These are phyloP conservation scores for Trametes gibbosa DNA, from an alignment of 768 basidiomycete species.

Conservation along the genomic window DNA sequence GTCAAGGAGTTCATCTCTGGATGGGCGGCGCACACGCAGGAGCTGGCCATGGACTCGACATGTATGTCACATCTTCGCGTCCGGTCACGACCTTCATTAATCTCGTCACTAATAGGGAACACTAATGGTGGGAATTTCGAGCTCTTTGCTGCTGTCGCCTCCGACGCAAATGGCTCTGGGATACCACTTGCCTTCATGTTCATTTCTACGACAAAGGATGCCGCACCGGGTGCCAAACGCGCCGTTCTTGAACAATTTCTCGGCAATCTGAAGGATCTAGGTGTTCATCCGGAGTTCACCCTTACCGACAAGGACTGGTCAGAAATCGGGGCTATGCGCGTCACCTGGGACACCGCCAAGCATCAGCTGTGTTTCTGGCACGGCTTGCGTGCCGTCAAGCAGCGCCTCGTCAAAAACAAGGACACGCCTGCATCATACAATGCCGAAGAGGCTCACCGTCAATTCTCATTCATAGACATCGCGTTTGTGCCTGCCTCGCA, in stretches of 20 bases:
- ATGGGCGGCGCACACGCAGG: constrained; percentile 10
- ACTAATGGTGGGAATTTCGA: constrained; percentile 35
- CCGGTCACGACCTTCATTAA: background rate
- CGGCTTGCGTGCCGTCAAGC: background rate
- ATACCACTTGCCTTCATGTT: constrained; percentile 34
- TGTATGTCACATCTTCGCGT: background rate
- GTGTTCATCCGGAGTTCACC: constrained; percentile 25
- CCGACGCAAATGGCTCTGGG: constrained; percentile 32
- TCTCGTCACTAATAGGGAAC: constrained; percentile 25
- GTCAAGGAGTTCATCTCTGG: constrained; percentile 5
- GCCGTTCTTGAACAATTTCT: constrained; percentile 27
- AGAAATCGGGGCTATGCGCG: constrained; percentile 34
- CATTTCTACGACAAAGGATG: constrained; percentile 15
- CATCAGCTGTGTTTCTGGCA: constrained; percentile 25
- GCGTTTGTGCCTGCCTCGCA: background rate
- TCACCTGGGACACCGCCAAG: constrained; percentile 31
- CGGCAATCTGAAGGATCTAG: constrained; percentile 24
- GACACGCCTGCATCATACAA: background rate
- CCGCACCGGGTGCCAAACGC: constrained; percentile 28
- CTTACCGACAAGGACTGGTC: constrained; percentile 34
- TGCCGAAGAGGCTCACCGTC: background rate
- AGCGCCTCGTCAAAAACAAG: background rate
- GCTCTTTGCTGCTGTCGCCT: constrained; percentile 33
- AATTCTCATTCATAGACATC: background rate
- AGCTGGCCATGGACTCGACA: constrained; percentile 18